Conservation (phyloP, 352 stramenopile genomes). For the Phytophthora kernoviae region DNA sequence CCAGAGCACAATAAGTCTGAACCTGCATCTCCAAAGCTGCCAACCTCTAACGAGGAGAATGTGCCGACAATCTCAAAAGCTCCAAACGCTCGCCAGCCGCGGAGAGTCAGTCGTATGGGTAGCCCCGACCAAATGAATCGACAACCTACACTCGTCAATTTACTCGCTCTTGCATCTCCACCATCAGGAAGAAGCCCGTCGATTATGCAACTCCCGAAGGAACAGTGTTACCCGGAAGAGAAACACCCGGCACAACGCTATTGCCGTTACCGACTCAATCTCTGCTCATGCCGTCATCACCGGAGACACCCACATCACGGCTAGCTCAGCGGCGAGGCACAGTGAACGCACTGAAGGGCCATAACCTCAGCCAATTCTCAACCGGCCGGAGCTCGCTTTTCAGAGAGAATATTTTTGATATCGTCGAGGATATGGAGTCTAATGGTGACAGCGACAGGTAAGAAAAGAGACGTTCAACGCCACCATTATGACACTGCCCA, state of each 20-base stretch:
- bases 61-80: conserved; percentile 14
- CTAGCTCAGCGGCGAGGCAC: conserved; percentile 38
- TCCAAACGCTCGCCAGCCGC: conserved; percentile 25
- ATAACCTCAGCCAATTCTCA: conserved; percentile 38
- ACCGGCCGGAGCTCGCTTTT: conserved; percentile 48
- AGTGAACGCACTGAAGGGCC: conserved; percentile 40
- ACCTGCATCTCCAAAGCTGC: conserved; percentile 1
- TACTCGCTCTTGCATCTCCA: too few species aligned
- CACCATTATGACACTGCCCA: conserved; percentile 79
- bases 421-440: conserved; percentile 68
- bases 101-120: conserved; percentile 19
- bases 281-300: conserved; percentile 5
- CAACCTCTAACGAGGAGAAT: conserved; percentile 3
- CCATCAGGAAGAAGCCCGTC: conserved; percentile 12
- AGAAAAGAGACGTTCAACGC: conserved; percentile 33
- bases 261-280: conserved; percentile 6
- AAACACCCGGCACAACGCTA: neutral
- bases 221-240: conserved; percentile 13
- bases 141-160: conserved; percentile 22
- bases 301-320: conserved; percentile 3
- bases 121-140: conserved; percentile 9
- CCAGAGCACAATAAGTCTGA: conserved; percentile 23
- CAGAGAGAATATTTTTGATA: conserved; percentile 77
- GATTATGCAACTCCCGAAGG: conserved; percentile 28
- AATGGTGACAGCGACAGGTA: conserved; percentile 31